Conservation (phyloP, 1,284 basidiomycete species). For the Leccinum fuscescens region DNA sequence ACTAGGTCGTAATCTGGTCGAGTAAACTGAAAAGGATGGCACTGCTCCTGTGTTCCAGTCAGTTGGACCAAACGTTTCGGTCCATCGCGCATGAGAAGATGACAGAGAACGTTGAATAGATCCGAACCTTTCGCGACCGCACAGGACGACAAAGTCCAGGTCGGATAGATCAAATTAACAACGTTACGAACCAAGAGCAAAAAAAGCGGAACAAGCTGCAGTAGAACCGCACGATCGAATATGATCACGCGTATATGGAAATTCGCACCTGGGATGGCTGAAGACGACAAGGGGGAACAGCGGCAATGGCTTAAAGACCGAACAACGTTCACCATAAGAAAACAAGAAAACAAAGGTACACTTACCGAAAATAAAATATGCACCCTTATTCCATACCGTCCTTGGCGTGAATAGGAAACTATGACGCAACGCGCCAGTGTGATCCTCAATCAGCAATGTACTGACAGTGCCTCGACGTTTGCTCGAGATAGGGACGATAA, state of each 20-base stretch:
- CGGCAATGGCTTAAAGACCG: neutral
- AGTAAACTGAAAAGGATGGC: neutral
- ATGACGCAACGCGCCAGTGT: neutral
- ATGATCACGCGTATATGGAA: neutral
- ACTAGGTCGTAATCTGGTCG: neutral
- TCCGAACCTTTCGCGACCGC: neutral
- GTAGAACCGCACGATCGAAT: neutral
- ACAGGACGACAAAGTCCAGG: neutral
- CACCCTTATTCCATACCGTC: no score
- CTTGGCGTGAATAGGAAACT: neutral
- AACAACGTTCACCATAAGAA: neutral
- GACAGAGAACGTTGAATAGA: slow-evolving; percentile 8
- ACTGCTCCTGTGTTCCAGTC: neutral
- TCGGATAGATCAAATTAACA: neutral
- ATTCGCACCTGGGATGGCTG: neutral
- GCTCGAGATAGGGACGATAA: neutral
- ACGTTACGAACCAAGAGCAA: neutral
- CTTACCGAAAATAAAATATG: neutral
- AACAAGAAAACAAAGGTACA: neutral
- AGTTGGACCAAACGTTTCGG: slow-evolving; percentile 1
- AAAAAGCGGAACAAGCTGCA: neutral
- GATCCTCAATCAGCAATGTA: neutral
- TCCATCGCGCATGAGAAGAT: neutral
- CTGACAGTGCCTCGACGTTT: neutral
- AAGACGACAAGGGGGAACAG: neutral